Conservation (phyloP, 768 basidiomycete genomes). For the Trametes sanguinea region DNA sequence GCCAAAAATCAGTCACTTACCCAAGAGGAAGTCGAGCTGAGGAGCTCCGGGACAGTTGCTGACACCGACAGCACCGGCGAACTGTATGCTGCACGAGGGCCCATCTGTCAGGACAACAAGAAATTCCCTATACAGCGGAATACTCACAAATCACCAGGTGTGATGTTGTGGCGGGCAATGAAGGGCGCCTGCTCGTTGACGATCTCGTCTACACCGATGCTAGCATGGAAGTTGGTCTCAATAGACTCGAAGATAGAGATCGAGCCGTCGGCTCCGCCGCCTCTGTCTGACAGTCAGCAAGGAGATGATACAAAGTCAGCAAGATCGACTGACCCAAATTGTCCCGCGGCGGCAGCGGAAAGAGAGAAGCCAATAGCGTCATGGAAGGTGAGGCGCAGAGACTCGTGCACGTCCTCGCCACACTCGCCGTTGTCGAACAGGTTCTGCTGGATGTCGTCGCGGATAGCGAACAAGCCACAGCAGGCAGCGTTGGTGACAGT, state of each 20-base stretch:
- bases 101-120: too few relatives aligned
- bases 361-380: constrained; percentile 15
- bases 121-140: neutral
- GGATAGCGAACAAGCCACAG: constrained; percentile 33
- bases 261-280: too few relatives aligned
- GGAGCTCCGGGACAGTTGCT: constrained; percentile 44
- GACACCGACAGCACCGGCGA: constrained; percentile 38
- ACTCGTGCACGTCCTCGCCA: too few relatives aligned
- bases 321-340: too few relatives aligned
- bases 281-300: too few relatives aligned
- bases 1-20: constrained; percentile 12
- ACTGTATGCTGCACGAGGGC: constrained; percentile 34
- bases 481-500: constrained; percentile 33
- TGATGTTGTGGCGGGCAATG: constrained; percentile 39
- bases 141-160: constrained; percentile 48
- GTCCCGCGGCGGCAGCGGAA: constrained; percentile 9
- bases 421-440: too few relatives aligned
- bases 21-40: constrained; percentile 38
- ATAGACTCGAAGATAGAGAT: too few relatives aligned
- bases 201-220: constrained; percentile 41
- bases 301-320: too few relatives aligned
- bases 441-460: constrained; percentile 20
- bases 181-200: constrained; percentile 40
- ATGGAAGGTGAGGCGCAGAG: too few relatives aligned
- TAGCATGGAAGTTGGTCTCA: too few relatives aligned